Evolutionary conservation across 208 protist genomes (phyloP), one percentile per base, ranked within the genome.

Genomic region (Blastocrithidia nonstop): DNA sequence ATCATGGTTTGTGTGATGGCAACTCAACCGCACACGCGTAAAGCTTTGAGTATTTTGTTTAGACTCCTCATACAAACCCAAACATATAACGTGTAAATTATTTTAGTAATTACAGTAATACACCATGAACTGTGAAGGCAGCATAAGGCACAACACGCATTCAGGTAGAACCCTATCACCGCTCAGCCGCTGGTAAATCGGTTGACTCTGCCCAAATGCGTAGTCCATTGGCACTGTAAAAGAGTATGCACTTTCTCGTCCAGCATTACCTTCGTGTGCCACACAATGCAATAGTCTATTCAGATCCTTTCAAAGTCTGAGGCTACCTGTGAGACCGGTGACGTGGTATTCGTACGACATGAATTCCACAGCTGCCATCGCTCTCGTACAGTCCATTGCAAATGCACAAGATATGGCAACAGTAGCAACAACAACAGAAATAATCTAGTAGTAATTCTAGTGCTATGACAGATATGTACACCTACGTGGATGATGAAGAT

Each of bases 211-310:
- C 23, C 13, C 38, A 50, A 16, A 57, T 76, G n/a, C 80, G 80
- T 46, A 71, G 66, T 9, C 69, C 75, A 4, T 45, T 62, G 5
- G 75, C 80, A 26, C 64, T 90, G 29, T 73, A 85, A 51, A 90
- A 90, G 54, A 49, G 58, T 27, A 85, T 90, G 75, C 80, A 90
- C 61, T 84, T 90, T 42, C 62, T 90, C 15, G 80, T 84, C 0
- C 61, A 90, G 42, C 62, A 81, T 61, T 90, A 79, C 51, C 54
- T 90, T 25, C 80, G 80, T 16, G 45, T 49, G 7, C 75, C 80
- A 9, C 74, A 81, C 68, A 72, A 70, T 3, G 39, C 69, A 0
- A 57, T 71, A 27, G 64, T 69, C 31, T 80, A 71, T 58, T 46
- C 61, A 3, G 63, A 72, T 5, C 66, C 78, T 0, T 80, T 81